Evolutionary conservation across 164 flowering plant genomes (phyloP), one percentile per base, ranked within the genome.

Genomic region (Berberis thunbergii): DNA sequence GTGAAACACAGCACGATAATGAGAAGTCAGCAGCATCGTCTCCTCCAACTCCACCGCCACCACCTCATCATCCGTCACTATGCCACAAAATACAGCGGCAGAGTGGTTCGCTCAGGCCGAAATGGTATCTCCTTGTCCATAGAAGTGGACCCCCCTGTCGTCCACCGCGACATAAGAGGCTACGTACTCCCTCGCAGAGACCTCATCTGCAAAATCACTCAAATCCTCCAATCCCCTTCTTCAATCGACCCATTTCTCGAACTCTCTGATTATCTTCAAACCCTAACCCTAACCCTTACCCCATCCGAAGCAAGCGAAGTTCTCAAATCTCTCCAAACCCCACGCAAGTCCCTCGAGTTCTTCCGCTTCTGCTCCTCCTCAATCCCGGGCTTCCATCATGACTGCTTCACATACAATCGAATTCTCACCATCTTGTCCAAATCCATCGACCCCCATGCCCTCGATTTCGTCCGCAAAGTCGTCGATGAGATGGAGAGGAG

Each of bases 51-150:
- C 26, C 26, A 26, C 26, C 26, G 0, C 26, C 26, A 26, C 26
- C 26, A 26, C 26, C 26, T 26, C 26, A 0, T 26, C 26, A 26
- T 26, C 26, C 26, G 26, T 26, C 26, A 26, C 26, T 26, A 26
- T 26, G 81, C 91, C 77, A 93, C 98, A 57, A 88, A 80, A 65
- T 90, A 90, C 88, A 83, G 82, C 10, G 97, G 89, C 57, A 73
- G 78, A 66, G 75, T 88, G 0, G 77, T 78, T 43, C 66, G 72
- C 38, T 60, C 78, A 42, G 69, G 85, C 64, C 54, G 75, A 9
- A 74, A 80, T 43, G 91, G 92, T 64, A 84, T 81, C 40, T 60
- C 77, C 3, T 67, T 88, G 59, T 70, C 87, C 64, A 81, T 79
- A 67, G 55, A 79, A 67, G 77, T 90, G 66, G 71, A 70, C 4